Evolutionary conservation across 352 stramenopile species (phyloP).

Genomic region (Elongisporangium prolatum): DNA sequence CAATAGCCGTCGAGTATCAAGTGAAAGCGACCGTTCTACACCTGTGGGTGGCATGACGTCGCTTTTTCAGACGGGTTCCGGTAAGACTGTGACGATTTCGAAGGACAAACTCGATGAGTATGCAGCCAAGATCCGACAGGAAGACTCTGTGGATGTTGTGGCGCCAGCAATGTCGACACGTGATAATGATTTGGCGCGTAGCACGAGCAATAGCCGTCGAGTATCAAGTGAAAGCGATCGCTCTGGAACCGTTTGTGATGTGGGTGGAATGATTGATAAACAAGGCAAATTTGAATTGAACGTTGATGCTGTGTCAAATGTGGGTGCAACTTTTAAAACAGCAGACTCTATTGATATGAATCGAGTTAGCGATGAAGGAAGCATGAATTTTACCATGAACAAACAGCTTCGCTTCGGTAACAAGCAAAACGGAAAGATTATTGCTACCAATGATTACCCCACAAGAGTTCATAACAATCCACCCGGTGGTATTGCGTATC

Average conservation of each 20-base stretch:
- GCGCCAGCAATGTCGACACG: not conserved
- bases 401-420: not conserved
- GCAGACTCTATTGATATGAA: not conserved
- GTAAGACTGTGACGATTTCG: conserved; percentile 22
- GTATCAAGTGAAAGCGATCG: not conserved
- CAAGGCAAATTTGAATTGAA: not conserved
- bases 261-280: no score
- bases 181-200: not conserved
- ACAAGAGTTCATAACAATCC: not conserved
- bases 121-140: conserved; percentile 9
- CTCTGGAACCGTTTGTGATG: no score
- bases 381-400: not conserved
- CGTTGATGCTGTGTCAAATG: no score
- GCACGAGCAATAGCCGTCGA: not conserved
- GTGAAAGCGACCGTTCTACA: not conserved
- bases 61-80: conserved; percentile 30
- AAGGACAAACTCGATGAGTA: conserved; percentile 22
- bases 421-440: not conserved
- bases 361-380: not conserved
- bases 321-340: not conserved
- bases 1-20: not conserved
- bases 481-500: not conserved
- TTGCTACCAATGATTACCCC: not conserved
- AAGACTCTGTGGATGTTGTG: not conserved
- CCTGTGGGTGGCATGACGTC: not conserved